Base-by-base conservation (phyloP, 2,329 filamentous ascomycete species). In the Sporothrix globosa region DNA sequence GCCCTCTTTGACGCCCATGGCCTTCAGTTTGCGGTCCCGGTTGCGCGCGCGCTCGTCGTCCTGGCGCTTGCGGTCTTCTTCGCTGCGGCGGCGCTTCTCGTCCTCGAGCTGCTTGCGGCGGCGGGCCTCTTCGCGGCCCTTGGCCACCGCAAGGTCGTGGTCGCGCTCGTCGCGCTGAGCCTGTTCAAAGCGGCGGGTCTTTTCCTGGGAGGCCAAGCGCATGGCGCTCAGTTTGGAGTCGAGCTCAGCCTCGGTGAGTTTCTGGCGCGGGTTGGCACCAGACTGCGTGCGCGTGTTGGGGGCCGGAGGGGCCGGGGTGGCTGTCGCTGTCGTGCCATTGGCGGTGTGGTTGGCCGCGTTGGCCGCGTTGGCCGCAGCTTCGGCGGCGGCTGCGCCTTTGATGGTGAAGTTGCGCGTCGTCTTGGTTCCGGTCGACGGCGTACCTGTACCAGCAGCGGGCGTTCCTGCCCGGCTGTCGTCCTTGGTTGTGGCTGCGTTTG, bases 21-120 rank as follows among this genome's bases (percentile, higher is more conserved):
- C 87, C 74, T 85, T 85, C 24, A 90, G 80, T 76, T 90, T 90
- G 67, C 87, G 80, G 78, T 88, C 86, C 10, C 87, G 78, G 75
- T 90, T 90, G 74, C 83, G 83, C 30, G 84, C 86, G 14, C 88
- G 83, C 79, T 90, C 88, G 50, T 88, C 86, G 34, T 89, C 86
- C 73, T 87, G 80, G 73, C 81, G 82, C 41, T 80, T 80, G 27
- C 82, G 78, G 67, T 86, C 83, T 73, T 85, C 85, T 17, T 88
- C 86, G 60, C 82, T 82, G n/a, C 81, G 80, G 69, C 80, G 80
- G 24, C 85, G 80, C 68, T 82, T 81, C 76, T 86, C 84, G 4
- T 83, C 84, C 21, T 87, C 87, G 63, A 84, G 84, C 2, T 82
- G 82, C 39, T 83, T 81, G 24, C 84, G 82, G 72, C 82, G 83